These are phyloP conservation scores for Lonicera japonica DNA, from an alignment of 129 eudicot genomes.

Conservation along the genomic window DNA sequence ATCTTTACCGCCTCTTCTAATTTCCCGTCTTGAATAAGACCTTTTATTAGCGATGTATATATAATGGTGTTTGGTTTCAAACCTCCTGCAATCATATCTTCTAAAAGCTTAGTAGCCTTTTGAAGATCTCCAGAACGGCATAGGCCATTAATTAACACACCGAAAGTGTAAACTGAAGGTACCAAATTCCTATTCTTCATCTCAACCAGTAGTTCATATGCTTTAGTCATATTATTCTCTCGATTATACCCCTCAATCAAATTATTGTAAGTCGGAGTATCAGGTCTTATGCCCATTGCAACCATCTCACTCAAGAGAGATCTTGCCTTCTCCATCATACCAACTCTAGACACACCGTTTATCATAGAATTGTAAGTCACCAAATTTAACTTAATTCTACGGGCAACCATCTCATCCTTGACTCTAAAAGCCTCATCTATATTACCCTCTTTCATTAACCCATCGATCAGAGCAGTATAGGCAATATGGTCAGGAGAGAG, in stretches of 20 bases:
- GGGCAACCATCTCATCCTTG: conserved; percentile 52
- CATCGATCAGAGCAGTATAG: conserved; percentile 68
- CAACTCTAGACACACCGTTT: conserved; percentile 60
- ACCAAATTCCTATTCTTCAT: conserved; percentile 58
- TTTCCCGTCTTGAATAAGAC: conserved; percentile 33
- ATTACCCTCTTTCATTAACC: conserved; percentile 78
- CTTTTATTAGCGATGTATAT: conserved; percentile 39
- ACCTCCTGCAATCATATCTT: conserved; percentile 33
- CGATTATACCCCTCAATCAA: conserved; percentile 56
- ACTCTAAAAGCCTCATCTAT: conserved; percentile 53
- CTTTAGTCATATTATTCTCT: conserved; percentile 44
- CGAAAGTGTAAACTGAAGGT: conserved; percentile 46
- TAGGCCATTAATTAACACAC: conserved; percentile 50
- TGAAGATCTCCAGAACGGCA: conserved; percentile 50
- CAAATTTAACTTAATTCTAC: conserved; percentile 48
- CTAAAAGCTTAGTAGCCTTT: conserved; percentile 35
- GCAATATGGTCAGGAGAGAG: conserved; percentile 49
- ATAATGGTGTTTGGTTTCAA: conserved; percentile 41
- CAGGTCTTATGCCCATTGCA: conserved; percentile 35
- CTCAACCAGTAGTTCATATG: conserved; percentile 46
- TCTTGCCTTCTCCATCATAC: conserved; percentile 47
- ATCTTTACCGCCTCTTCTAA: conserved; percentile 50
- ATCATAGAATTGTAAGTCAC: conserved; percentile 53
- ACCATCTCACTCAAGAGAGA: conserved; percentile 45
- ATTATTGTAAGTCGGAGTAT: conserved; percentile 40